These are phyloP conservation scores for Isabelozyma heimii DNA, from an alignment of 805 yeast genomes.

Conservation along the genomic window DNA sequence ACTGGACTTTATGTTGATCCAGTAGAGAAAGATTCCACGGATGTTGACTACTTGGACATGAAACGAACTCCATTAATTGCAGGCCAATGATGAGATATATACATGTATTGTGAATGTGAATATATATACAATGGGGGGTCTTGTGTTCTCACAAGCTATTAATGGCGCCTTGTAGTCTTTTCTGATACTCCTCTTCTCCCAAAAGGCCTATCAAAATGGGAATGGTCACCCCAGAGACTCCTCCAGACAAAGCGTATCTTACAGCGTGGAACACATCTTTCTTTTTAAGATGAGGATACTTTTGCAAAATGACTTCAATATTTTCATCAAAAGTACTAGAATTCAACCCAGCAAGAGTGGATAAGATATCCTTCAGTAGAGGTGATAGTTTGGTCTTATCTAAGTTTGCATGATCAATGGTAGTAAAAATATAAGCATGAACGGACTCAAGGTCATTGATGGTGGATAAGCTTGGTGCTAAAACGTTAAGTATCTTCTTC, in stretches of 20 bases:
- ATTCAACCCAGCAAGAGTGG: constrained; percentile 8
- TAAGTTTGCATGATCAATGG: constrained; percentile 26
- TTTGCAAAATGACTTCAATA: constrained; percentile 2
- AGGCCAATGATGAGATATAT: background rate
- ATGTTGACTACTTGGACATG: constrained; percentile 1
- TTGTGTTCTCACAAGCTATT: background rate
- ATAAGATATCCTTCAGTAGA: constrained; percentile 12
- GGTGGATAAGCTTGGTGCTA: constrained; percentile 51
- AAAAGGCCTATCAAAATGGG: constrained; percentile 55
- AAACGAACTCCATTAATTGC: background rate
- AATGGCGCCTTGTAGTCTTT: constrained; percentile 19
- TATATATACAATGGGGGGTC: background rate
- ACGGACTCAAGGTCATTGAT: constrained; percentile 49
- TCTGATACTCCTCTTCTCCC: constrained; percentile 40
- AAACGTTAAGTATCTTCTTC: constrained; percentile 34
- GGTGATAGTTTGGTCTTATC: constrained; percentile 8
- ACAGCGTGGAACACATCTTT: constrained; percentile 53
- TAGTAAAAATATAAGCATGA: constrained; percentile 50
- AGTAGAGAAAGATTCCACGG: constrained; percentile 7
- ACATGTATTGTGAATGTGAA: background rate
- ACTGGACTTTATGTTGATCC: constrained; percentile 35
- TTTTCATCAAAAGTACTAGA: constrained; percentile 8
- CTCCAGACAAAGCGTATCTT: constrained; percentile 69
- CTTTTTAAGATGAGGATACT: constrained; percentile 15
- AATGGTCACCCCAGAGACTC: constrained; percentile 66